These are phyloP conservation scores for Phoenix roebelenii DNA, from an alignment of 176 grass and related monocot species.

Conservation along the genomic window DNA sequence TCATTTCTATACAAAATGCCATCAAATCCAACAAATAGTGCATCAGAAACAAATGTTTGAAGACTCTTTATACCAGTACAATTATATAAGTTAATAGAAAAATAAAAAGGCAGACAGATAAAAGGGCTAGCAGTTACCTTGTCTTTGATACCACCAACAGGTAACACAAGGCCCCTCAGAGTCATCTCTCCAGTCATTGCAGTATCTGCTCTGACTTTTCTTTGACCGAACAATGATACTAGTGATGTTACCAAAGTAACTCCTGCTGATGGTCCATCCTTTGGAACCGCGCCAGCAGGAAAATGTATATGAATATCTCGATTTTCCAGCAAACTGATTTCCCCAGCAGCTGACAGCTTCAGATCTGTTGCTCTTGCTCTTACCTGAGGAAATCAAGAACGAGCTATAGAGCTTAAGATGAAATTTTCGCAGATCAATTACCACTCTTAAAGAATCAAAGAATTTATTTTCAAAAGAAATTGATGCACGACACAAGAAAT, in stretches of 20 bases:
- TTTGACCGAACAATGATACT: constrained; percentile 78
- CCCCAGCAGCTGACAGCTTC: constrained; percentile 51
- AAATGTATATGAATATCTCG: constrained; percentile 98
- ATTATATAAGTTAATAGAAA: no score
- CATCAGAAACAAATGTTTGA: no score
- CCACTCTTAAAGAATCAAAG: no score
- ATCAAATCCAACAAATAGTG: no score
- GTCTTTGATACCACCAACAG: constrained; percentile 93
- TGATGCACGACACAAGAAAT: no score
- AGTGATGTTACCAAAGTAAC: constrained; percentile 85
- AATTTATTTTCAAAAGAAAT: no score
- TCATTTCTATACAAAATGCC: no score
- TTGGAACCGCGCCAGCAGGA: constrained; percentile 91
- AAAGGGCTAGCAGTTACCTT: constrained; percentile 40
- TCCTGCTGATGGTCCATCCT: constrained; percentile 97
- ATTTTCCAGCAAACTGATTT: constrained; percentile 69
- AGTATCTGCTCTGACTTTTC: constrained; percentile 89
- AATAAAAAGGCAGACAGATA: no score
- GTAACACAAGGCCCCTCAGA: constrained; percentile 86
- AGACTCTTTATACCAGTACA: no score
- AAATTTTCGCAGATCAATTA: no score
- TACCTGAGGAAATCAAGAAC: constrained; percentile 48
- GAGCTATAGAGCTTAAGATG: no score
- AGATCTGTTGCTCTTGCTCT: constrained; percentile 85
- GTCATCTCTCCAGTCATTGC: constrained; percentile 99